Percentiles rank a stretch among this genome's conserved stretches.
phyloP scores from a whole-genome alignment of 1,284 basidiomycete genomes.

The Earliella scabrosa region DNA sequence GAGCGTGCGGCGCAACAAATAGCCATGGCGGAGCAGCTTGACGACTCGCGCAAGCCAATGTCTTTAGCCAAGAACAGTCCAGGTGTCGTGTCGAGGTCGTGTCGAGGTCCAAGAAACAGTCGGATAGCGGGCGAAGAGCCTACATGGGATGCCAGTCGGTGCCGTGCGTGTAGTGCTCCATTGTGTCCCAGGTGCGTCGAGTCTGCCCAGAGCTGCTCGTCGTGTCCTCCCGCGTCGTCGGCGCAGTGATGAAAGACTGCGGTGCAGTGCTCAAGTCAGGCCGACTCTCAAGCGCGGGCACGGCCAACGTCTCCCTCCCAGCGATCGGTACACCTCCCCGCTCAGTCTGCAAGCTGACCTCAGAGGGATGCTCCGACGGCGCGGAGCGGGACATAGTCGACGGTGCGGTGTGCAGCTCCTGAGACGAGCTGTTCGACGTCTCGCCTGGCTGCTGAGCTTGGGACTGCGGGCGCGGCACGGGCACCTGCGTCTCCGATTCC shows the following conservation, averaged over 20 bases:
- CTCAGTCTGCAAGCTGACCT: conserved; percentile 25
- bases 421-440: conserved; percentile 12
- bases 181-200: conserved; percentile 43
- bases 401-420: conserved; percentile 22
- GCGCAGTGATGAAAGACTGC: conserved; percentile 66
- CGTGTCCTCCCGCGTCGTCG: conserved; percentile 56
- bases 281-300: conserved; percentile 40
- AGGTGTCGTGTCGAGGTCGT: not conserved
- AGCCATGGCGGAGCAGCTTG: not conserved
- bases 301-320: conserved; percentile 14
- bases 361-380: conserved; percentile 27
- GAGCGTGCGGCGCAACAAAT: not conserved
- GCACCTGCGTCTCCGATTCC: conserved; percentile 20
- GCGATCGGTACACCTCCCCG: conserved; percentile 31
- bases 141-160: conserved; percentile 30
- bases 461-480: not conserved
- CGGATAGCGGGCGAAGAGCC: no score
- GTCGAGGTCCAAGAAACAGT: no score
- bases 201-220: conserved; percentile 43
- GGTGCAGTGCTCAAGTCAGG: conserved; percentile 70
- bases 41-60: not conserved
- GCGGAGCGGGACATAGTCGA: conserved; percentile 27
- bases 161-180: conserved; percentile 32
- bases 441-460: conserved; percentile 2
- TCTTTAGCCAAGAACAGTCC: conserved; percentile 12